Conservation (phyloP, 805 yeast genomes). For the Ogataea philodendri region DNA sequence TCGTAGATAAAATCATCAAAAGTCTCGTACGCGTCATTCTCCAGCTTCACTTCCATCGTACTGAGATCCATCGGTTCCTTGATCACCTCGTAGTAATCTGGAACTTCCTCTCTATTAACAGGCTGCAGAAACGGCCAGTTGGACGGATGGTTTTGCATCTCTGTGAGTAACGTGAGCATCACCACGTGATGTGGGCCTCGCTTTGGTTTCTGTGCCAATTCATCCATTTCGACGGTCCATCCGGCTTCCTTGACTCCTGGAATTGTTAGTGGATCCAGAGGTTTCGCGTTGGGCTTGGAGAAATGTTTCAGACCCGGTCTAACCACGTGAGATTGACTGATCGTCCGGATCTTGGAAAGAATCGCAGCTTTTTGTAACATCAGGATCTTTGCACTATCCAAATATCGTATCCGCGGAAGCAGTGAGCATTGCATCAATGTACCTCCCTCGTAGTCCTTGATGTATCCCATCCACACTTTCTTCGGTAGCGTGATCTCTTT, state of each 20-base stretch:
- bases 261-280: conserved; percentile 75
- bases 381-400: conserved; percentile 84
- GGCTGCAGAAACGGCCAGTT: conserved; percentile 98
- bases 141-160: conserved; percentile 89
- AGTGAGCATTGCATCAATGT: conserved; percentile 96
- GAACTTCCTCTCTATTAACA: conserved; percentile 89
- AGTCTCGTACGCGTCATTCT: conserved; percentile 84
- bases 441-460: conserved; percentile 98
- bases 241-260: conserved; percentile 95
- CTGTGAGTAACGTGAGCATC: conserved; percentile 85
- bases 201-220: conserved; percentile 90
- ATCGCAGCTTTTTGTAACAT: conserved; percentile 90
- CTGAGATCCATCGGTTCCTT: conserved; percentile 98
- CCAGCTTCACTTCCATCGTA: conserved; percentile 92
- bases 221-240: conserved; percentile 98
- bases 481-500: conserved; percentile 88
- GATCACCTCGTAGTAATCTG: conserved; percentile 93
- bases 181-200: conserved; percentile 92
- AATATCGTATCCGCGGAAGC: conserved; percentile 83
- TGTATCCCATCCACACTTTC: conserved; percentile 95
- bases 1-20: conserved; percentile 93
- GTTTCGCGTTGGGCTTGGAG: conserved; percentile 44
- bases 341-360: conserved; percentile 72
- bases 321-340: conserved; percentile 76
- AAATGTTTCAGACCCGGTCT: conserved; percentile 80